A percentile compares a stretch with the other conserved stretches of the same genome.
These are phyloP conservation scores for Panellus pusillus DNA, from an alignment of 768 basidiomycete species.

Conservation along the genomic window DNA sequence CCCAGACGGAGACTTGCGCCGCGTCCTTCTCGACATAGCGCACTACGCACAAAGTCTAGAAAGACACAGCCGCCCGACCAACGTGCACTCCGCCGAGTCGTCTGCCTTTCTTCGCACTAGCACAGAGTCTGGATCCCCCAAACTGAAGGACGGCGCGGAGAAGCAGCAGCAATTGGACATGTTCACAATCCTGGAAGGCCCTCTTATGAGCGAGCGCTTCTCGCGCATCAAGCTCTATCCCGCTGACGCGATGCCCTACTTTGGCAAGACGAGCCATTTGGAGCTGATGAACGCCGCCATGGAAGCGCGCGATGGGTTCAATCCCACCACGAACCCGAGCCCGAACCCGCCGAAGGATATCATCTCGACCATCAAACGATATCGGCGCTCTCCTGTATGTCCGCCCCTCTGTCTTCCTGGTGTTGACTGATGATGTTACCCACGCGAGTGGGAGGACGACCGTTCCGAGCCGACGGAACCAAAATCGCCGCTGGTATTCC, in stretches of 20 bases:
- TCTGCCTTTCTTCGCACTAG: no score
- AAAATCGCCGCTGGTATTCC: constrained; percentile 30
- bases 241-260: constrained; percentile 19
- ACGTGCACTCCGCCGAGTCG: no score
- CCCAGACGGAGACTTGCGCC: background rate
- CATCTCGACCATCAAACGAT: no score
- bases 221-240: background rate
- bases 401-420: no score
- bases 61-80: no score
- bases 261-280: constrained; percentile 32
- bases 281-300: constrained; percentile 34
- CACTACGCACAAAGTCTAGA: background rate
- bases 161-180: no score
- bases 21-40: background rate
- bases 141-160: no score
- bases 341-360: no score
- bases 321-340: background rate
- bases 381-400: no score
- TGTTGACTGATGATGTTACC: no score
- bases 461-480: background rate
- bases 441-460: constrained; percentile 9
- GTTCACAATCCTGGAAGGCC: constrained; percentile 27
- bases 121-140: no score
- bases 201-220: background rate
- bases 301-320: constrained; percentile 33